These are phyloP conservation scores for Alternaria triticimaculans DNA, from an alignment of 2,329 filamentous ascomycete species.

Conservation along the genomic window DNA sequence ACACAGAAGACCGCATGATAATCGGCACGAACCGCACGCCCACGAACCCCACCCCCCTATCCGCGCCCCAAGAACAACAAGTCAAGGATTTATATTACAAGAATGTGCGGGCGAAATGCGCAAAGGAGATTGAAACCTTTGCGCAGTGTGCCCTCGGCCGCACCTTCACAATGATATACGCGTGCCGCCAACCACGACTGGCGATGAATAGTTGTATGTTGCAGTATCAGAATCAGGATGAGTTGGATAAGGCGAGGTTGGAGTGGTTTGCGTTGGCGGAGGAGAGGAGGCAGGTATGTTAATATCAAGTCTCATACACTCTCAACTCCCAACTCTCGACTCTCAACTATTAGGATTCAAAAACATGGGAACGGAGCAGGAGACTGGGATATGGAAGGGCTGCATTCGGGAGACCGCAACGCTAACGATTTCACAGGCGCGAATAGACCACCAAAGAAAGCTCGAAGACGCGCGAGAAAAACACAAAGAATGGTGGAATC, in stretches of 20 bases:
- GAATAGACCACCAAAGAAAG: conserved; percentile 62
- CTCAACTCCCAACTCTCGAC: too few relatives aligned
- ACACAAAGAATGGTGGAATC: conserved; percentile 60
- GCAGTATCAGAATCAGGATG: conserved; percentile 78
- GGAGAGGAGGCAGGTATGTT: conserved; percentile 61
- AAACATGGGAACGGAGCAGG: too few relatives aligned
- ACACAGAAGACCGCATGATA: conserved; percentile 23
- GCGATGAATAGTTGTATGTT: conserved; percentile 97
- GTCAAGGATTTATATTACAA: conserved; percentile 78
- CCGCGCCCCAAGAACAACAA: conserved; percentile 72
- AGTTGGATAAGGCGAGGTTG: conserved; percentile 86
- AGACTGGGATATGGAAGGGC: too few relatives aligned
- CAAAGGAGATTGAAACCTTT: conserved; percentile 73
- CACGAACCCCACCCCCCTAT: conserved; percentile 68
- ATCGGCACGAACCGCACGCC: conserved; percentile 28
- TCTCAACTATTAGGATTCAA: too few relatives aligned
- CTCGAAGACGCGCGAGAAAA: conserved; percentile 55
- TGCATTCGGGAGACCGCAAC: too few relatives aligned
- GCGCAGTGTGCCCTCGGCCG: conserved; percentile 86
- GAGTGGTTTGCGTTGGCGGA: conserved; percentile 88
- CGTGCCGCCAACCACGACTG: conserved; percentile 78
- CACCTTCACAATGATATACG: conserved; percentile 86
- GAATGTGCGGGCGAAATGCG: conserved; percentile 79
- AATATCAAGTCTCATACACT: too few relatives aligned
- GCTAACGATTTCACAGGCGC: too few relatives aligned